Conservation (phyloP, 305 asterid genomes). For the Rubia peregrina region DNA sequence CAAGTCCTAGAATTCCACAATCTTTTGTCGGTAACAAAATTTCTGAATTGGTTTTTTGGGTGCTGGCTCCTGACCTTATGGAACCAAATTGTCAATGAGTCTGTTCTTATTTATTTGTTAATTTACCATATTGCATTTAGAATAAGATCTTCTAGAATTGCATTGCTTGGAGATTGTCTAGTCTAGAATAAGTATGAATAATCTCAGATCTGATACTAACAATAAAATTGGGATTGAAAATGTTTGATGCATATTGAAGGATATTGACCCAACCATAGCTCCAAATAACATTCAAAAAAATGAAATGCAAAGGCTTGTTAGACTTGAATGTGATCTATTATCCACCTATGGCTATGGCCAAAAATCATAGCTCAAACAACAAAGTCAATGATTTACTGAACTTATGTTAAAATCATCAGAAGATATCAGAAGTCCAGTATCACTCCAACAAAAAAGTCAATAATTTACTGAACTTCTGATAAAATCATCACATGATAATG, state of each 20-base stretch:
- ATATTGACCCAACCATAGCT: neutral
- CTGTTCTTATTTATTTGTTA: neutral
- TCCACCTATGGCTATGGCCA: neutral
- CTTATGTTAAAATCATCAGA: neutral
- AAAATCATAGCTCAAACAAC: neutral
- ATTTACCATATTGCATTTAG: neutral
- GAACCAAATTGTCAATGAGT: neutral
- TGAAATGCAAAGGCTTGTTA: neutral
- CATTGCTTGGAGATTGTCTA: neutral
- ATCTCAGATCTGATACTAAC: neutral
- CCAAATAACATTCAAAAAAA: neutral
- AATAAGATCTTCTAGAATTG: neutral
- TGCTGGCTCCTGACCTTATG: neutral
- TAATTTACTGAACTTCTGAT: neutral
- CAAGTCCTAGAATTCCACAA: neutral
- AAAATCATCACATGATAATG: neutral
- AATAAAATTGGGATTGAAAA: neutral
- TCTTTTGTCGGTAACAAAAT: neutral
- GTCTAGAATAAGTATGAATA: neutral
- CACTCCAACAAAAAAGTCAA: neutral
- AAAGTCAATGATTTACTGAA: neutral
- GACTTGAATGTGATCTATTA: neutral
- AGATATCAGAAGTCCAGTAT: neutral
- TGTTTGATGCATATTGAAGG: neutral
- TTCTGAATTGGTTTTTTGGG: slow-evolving; percentile 1